Evolutionary conservation across 306 rosid species (phyloP), one percentile per base, ranked within the genome.

Genomic region (Rosa chinensis): DNA sequence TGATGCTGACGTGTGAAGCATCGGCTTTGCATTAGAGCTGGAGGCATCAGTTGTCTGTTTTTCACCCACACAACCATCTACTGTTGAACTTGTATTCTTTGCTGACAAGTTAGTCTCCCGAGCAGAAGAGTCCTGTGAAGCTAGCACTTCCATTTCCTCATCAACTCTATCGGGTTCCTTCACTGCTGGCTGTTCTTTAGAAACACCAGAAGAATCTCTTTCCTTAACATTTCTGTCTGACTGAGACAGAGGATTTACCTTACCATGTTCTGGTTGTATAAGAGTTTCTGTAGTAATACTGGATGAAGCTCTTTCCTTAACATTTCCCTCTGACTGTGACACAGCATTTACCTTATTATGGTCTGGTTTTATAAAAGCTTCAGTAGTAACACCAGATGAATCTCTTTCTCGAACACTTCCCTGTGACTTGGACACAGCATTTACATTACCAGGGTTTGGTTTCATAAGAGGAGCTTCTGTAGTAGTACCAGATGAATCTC

Each of bases 1-100:
- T 10, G 90, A 89, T 45, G 66, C 66, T 5, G 93, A 86, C 59
- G 85, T 82, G 67, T 77, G 77, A 82, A 88, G 76, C 28, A 45
- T 82, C 40, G 43, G 79, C 75, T 18, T 77, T 81, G 50, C 84
- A 77, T 72, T 81, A 47, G 84, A 81, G 61, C 72, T 59, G 25
- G 82, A 87, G 56, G 75, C 70, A 80, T 83, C 85, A 43, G 21
- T 63, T 47, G 69, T 81, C 45, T 73, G 74, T 58, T 73, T 79
- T 82, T 84, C 88, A 72, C 78, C 89, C 55, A 55, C 72, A 35
- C 35, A 21, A 69, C 14, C 74, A 56, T 77, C 50, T 18, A 76
- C 76, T 52, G 61, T 62, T 4, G 81, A 78, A 78, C 71, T 50
- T 72, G 66, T 62, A 35, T 69, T 77, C 43, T 25, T 49, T 77